phyloP scores from a whole-genome alignment of 1,284 basidiomycete genomes.

The Cerrena zonata region DNA sequence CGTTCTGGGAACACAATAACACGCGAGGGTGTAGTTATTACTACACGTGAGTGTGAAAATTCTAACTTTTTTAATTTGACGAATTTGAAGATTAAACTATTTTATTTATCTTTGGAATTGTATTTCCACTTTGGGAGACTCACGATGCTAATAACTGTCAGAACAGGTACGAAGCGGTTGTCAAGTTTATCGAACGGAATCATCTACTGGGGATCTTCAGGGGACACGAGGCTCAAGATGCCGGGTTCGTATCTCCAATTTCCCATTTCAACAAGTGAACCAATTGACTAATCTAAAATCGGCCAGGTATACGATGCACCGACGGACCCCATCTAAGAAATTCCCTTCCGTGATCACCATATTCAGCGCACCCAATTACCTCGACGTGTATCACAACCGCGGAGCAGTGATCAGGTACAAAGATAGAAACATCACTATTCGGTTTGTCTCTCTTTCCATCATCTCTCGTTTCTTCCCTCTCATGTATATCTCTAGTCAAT shows the following conservation, averaged over 20 bases:
- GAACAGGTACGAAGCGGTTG: constrained; percentile 82
- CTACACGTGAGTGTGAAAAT: constrained; percentile 72
- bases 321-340: constrained; percentile 87
- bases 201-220: constrained; percentile 89
- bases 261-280: constrained; percentile 1
- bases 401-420: constrained; percentile 97
- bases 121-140: too few species aligned
- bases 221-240: constrained; percentile 96
- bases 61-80: background rate
- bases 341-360: constrained; percentile 93
- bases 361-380: constrained; percentile 94
- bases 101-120: too few species aligned
- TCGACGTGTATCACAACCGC: constrained; percentile 94
- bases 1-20: constrained; percentile 78
- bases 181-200: constrained; percentile 91
- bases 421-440: constrained; percentile 95
- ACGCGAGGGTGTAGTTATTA: constrained; percentile 92
- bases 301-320: constrained; percentile 85
- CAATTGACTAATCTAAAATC: constrained; percentile 23
- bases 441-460: constrained; percentile 25
- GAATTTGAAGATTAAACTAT: background rate
- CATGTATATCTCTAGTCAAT: constrained; percentile 46
- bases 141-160: too few species aligned
- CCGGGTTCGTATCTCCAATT: constrained; percentile 53
- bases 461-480: background rate